A percentile compares a stretch with the other conserved stretches of the same genome.
Evolutionary conservation across 768 basidiomycete species (phyloP).

Genomic region (Lactarius hengduanensis): DNA sequence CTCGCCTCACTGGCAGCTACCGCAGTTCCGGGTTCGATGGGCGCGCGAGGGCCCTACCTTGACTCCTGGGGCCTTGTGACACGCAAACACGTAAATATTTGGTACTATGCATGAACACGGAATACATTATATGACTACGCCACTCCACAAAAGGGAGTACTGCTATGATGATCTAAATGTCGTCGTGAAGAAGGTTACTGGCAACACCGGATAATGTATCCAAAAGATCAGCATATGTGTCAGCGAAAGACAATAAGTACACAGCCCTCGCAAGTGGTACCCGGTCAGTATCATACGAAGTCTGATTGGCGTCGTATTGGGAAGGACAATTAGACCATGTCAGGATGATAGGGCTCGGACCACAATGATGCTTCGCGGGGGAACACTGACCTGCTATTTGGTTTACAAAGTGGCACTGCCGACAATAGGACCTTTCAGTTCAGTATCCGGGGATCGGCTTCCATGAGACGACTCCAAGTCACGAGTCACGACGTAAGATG

Average conservation of each 20-base stretch:
- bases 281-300: not conserved
- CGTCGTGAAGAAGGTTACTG: not conserved
- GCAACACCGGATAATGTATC: not conserved
- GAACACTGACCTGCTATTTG: not conserved
- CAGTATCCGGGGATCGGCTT: not conserved
- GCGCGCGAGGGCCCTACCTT: not conserved
- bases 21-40: not conserved
- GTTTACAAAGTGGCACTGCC: not conserved
- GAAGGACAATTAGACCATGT: not conserved
- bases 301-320: not conserved
- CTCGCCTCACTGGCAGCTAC: too few species aligned
- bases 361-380: not conserved
- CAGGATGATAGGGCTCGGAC: not conserved
- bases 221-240: not conserved
- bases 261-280: not conserved
- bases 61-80: not conserved
- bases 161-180: not conserved
- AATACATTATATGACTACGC: too few species aligned
- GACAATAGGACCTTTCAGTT: not conserved
- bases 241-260: not conserved
- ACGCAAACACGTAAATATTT: not conserved
- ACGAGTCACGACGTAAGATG: not conserved
- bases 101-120: not conserved
- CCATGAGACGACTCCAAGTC: not conserved
- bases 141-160: not conserved